A percentile compares a stretch with the other conserved stretches of the same genome.
Conservation (phyloP, 1,284 basidiomycete species). For the Ceratobasidium sp. region DNA sequence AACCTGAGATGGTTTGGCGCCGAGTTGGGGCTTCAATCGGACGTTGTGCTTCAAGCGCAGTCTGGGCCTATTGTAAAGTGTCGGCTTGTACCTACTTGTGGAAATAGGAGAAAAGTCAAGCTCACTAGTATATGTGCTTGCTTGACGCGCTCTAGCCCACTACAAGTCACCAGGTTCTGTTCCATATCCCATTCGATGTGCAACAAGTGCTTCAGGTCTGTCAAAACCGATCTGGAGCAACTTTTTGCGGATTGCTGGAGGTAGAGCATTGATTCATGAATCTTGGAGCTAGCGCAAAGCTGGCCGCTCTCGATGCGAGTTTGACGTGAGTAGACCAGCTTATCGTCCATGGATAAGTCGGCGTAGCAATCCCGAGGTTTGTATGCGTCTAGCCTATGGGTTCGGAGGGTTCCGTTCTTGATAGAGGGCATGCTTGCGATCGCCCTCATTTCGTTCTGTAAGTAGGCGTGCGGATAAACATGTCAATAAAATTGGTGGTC, state of each 20-base stretch:
- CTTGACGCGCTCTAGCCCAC: constrained; percentile 15
- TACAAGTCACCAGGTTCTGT: background rate
- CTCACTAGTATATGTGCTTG: constrained; percentile 25
- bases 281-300: background rate
- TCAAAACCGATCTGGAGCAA: background rate
- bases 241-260: background rate
- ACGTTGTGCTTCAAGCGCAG: no score
- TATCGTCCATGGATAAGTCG: background rate
- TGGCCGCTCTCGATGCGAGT: constrained; percentile 9
- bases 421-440: background rate
- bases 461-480: background rate
- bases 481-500: background rate
- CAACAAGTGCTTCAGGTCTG: background rate
- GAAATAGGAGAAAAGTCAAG: no score
- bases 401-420: constrained; percentile 2
- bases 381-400: background rate
- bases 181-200: constrained; percentile 26
- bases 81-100: no score
- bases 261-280: constrained; percentile 9
- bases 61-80: no score
- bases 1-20: no score
- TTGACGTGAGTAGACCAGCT: constrained; percentile 25
- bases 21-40: no score
- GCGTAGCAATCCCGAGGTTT: constrained; percentile 15
- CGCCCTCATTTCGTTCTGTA: constrained; percentile 14